Conservation (phyloP, 495 filamentous ascomycete species). For the Tuber borchii region DNA sequence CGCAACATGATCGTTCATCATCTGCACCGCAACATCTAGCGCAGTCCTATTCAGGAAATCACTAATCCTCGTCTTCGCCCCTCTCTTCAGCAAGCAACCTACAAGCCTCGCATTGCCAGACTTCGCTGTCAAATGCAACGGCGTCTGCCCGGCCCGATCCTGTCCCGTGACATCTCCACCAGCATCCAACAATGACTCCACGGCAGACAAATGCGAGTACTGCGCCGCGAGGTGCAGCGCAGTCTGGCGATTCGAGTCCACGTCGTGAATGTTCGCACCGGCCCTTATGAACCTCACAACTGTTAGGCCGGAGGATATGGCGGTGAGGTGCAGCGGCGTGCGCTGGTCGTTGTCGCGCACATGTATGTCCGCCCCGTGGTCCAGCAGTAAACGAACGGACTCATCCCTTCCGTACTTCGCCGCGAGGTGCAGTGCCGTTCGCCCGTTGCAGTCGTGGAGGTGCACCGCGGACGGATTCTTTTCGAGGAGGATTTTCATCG, state of each 20-base stretch:
- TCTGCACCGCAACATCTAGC: not conserved
- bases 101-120: constrained; percentile 7
- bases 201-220: constrained; percentile 6
- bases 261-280: constrained; percentile 2
- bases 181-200: constrained; percentile 12
- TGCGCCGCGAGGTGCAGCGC: constrained; percentile 6
- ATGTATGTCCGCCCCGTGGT: constrained; percentile 1
- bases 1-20: not conserved
- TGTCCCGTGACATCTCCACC: constrained; percentile 14
- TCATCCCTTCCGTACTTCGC: constrained; percentile 1
- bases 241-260: not conserved
- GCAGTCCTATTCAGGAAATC: not conserved
- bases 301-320: not conserved
- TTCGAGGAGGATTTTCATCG: constrained; percentile 22
- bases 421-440: constrained; percentile 13
- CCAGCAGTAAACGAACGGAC: constrained; percentile 1
- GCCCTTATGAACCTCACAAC: not conserved
- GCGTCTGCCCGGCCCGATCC: not conserved
- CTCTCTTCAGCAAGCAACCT: constrained; percentile 9
- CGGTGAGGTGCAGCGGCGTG: constrained; percentile 17
- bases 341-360: not conserved
- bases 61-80: not conserved
- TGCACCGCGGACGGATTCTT: constrained; percentile 16
- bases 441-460: not conserved
- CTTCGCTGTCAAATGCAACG: constrained; percentile 9